Conservation (phyloP, 768 basidiomycete species). For the Neoboletus brunneissimus region DNA sequence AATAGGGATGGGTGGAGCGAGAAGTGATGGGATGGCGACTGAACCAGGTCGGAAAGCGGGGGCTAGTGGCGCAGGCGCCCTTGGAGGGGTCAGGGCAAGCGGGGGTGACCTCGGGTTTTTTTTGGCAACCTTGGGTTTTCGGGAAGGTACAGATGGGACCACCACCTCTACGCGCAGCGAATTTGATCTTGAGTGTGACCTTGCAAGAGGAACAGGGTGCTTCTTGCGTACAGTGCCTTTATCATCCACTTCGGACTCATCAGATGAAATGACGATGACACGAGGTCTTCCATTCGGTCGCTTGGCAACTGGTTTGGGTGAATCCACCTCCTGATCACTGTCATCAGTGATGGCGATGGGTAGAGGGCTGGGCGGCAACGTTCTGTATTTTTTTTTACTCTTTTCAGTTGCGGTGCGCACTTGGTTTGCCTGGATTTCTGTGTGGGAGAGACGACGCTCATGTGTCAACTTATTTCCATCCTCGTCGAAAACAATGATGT, state of each 20-base stretch:
- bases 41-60: not conserved
- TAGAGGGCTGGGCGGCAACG: not conserved
- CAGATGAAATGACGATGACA: constrained; percentile 41
- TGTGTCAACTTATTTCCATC: constrained; percentile 54
- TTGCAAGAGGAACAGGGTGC: constrained; percentile 3
- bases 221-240: constrained; percentile 6
- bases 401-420: constrained; percentile 3
- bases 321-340: constrained; percentile 29
- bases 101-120: constrained; percentile 10
- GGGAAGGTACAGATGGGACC: constrained; percentile 36
- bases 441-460: constrained; percentile 57
- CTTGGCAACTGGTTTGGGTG: constrained; percentile 10
- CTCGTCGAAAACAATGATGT: constrained; percentile 66
- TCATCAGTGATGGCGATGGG: constrained; percentile 29
- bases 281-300: constrained; percentile 14
- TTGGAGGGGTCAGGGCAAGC: constrained; percentile 3
- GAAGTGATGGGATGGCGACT: not conserved
- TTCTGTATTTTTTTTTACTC: constrained; percentile 6
- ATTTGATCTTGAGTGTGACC: constrained; percentile 15
- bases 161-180: constrained; percentile 39
- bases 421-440: constrained; percentile 40
- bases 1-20: constrained; percentile 17
- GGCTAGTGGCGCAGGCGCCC: not conserved
- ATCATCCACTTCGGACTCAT: constrained; percentile 43
- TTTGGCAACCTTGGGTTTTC: constrained; percentile 15